Conservation (phyloP, 768 basidiomycete species). For the Kwoniella mangroviensis region DNA sequence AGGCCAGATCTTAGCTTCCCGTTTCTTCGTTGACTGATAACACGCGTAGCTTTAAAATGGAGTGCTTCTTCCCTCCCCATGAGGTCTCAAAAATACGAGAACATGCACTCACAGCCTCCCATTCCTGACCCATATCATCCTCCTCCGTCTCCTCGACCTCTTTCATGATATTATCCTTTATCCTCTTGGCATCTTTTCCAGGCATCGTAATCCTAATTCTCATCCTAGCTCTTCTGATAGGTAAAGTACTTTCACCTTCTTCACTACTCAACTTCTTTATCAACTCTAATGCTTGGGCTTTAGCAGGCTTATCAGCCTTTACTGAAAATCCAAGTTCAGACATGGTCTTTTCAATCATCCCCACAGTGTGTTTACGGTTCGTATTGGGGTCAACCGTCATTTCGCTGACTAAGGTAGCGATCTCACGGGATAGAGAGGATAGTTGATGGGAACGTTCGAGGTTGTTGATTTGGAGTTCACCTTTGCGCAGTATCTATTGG, state of each 20-base stretch:
- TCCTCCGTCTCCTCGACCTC: constrained; percentile 82
- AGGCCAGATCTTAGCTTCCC: too few relatives aligned
- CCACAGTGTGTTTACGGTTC: constrained; percentile 85
- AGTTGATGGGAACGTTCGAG: constrained; percentile 95
- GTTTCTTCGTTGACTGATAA: too few relatives aligned
- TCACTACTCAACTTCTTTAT: constrained; percentile 41
- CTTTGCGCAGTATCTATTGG: constrained; percentile 84
- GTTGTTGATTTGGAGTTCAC: constrained; percentile 94
- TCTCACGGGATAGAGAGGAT: constrained; percentile 78
- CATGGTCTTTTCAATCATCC: constrained; percentile 98
- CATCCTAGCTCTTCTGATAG: constrained; percentile 93
- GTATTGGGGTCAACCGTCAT: constrained; percentile 94
- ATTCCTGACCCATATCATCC: constrained; percentile 75
- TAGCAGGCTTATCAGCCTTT: constrained; percentile 84
- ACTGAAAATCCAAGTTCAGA: constrained; percentile 90
- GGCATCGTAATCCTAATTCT: constrained; percentile 82
- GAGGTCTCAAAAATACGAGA: too few relatives aligned
- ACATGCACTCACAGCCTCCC: constrained; percentile 88
- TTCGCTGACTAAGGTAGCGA: constrained; percentile 90
- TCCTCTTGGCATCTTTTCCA: constrained; percentile 66
- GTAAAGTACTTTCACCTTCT: constrained; percentile 60
- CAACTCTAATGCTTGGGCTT: constrained; percentile 69
- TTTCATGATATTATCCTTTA: constrained; percentile 73
- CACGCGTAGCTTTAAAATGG: too few relatives aligned
- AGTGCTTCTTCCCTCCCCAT: too few relatives aligned